Evolutionary conservation across 805 yeast genomes (phyloP).

Genomic region (Suhomyces emberorum): DNA sequence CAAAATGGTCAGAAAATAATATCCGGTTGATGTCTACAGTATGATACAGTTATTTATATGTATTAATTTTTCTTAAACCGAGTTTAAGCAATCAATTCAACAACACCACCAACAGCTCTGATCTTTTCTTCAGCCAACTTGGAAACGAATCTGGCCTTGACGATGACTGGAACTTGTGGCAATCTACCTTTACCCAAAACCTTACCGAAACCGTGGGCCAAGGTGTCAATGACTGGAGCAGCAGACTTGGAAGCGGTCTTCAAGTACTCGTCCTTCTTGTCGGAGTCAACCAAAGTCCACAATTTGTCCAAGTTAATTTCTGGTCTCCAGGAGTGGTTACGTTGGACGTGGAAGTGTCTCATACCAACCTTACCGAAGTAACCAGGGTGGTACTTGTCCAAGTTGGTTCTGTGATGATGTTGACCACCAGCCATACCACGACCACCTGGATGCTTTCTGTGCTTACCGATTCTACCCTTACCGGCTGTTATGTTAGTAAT

Average conservation of each 20-base stretch:
- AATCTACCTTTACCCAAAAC: constrained; percentile 99
- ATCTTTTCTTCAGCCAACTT: constrained; percentile 99
- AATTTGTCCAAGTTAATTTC: constrained; percentile 96
- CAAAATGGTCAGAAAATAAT: too few relatives aligned
- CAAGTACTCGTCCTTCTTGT: constrained; percentile 91
- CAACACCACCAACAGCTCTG: constrained; percentile 99
- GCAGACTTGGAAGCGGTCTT: constrained; percentile 78
- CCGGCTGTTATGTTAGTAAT: constrained; percentile 78
- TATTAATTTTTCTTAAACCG: constrained; percentile 5
- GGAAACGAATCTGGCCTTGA: constrained; percentile 98
- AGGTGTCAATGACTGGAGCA: constrained; percentile 99
- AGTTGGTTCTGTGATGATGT: constrained; percentile 99
- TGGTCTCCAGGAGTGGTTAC: constrained; percentile 96
- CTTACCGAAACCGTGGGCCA: constrained; percentile 99
- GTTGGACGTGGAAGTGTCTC: constrained; percentile 98
- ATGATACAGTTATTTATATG: constrained; percentile 5
- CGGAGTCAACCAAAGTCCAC: constrained; percentile 94
- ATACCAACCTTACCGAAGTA: constrained; percentile 99
- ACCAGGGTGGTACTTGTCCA: constrained; percentile 99
- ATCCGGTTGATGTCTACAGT: too few relatives aligned
- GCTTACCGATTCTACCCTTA: constrained; percentile 99
- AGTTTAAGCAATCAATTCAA: constrained; percentile 94
- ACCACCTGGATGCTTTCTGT: constrained; percentile 99
- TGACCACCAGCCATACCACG: constrained; percentile 99
- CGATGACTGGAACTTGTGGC: constrained; percentile 98